Base-by-base conservation (phyloP, 1,284 basidiomycete genomes). In the Hemileia vastatrix region DNA sequence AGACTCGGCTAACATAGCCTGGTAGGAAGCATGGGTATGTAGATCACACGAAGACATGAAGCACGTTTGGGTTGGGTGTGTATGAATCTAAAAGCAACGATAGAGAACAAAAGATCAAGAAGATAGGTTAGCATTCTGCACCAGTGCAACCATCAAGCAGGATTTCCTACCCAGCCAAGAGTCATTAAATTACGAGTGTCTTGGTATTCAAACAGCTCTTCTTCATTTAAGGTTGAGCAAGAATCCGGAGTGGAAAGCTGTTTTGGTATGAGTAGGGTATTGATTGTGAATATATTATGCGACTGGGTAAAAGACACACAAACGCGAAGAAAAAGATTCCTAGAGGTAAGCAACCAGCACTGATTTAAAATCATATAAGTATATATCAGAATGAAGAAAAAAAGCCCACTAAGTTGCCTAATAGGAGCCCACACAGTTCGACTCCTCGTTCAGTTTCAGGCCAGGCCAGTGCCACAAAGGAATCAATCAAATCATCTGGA, bases 61-160 rank as follows among this genome's bases (percentile, higher is more conserved):
- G 65, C 89, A 92, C 58, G 85, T 86, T 68, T 92, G 90, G 13
- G 88, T 86, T 1, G 90, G 90, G 74, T 93, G 90, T 0, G 90
- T 93, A 77, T 93, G 90, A 67, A 92, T 92, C 88, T 90, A 54
- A 32, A 24, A 31, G 13, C 6, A 18, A 18, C 4, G n/a, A 8
- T 9, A n/a, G 19, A 18, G 2, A 3, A 8, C 36, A n/a, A 40
- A 23, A 54, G n/a, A 33, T 5, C 3, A 6, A 47, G 51, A 1
- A 19, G 6, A 6, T 8, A 31, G 3, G 18, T 40, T 21, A 40
- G 36, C 11, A 27, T n/a, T 3, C 18, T 19, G 23, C 1, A 57
- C 1, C 44, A 9, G n/a, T 45, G 13, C 8, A n/a, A 3, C 50
- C 33, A 27, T 8, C 24, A 23, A 23, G 36, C 45, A 63, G 31